These are phyloP conservation scores for Aleurites moluccanus DNA, from an alignment of 441 rosid species.

Conservation along the genomic window DNA sequence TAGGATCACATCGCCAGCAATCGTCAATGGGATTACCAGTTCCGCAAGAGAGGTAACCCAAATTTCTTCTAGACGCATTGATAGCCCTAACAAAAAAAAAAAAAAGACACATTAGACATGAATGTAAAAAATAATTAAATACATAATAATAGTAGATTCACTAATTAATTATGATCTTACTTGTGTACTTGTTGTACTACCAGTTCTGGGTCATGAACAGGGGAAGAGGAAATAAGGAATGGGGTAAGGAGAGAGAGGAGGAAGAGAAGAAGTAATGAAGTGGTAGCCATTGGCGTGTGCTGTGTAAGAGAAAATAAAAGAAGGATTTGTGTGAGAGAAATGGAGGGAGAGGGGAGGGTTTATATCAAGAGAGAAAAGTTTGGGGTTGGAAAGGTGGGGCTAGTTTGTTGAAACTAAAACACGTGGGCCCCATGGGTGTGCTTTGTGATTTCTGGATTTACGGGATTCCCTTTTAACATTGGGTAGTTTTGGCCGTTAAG, in stretches of 20 bases:
- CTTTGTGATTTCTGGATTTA: constrained; percentile 44
- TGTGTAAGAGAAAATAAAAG: neutral
- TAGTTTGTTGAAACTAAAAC: constrained; percentile 22
- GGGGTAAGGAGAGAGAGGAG: constrained; percentile 40
- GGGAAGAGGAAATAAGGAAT: constrained; percentile 42
- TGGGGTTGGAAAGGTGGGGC: constrained; percentile 17
- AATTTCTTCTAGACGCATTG: constrained; percentile 67
- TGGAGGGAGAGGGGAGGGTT: neutral
- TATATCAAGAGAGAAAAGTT: constrained; percentile 35
- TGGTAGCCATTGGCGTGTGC: constrained; percentile 17
- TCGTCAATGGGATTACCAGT: constrained; percentile 91
- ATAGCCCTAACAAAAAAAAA: constrained; percentile 49
- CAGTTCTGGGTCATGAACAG: constrained; percentile 58
- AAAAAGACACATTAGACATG: constrained; percentile 5
- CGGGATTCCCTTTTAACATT: constrained; percentile 30
- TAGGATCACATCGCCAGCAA: constrained; percentile 91
- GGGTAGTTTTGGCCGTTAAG: constrained; percentile 48
- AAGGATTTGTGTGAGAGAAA: constrained; percentile 9
- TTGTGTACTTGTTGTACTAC: constrained; percentile 66
- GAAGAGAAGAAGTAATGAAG: constrained; percentile 26
- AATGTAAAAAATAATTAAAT: neutral
- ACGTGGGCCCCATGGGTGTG: constrained; percentile 28
- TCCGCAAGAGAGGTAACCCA: constrained; percentile 75
- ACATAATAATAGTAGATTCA: neutral
- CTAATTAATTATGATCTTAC: constrained; percentile 28